These are phyloP conservation scores for Capillidium rhysosporum DNA, from an alignment of 371 early-diverging fungal genomes.

Conservation along the genomic window DNA sequence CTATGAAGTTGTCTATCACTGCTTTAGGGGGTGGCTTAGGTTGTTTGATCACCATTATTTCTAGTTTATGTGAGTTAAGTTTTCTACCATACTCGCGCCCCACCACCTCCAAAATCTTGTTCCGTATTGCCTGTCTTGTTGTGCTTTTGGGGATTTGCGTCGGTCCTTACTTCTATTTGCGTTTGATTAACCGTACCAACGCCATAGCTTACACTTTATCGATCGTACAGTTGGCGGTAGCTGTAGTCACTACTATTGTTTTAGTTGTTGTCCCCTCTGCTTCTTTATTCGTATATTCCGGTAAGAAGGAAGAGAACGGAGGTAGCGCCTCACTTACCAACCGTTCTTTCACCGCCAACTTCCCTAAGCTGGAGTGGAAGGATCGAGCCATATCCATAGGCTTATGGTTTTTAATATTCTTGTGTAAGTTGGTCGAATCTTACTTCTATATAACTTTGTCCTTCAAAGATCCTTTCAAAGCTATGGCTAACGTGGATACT, in stretches of 20 bases:
- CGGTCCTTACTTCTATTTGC: slow-evolving; percentile 45
- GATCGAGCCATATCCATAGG: slow-evolving; percentile 57
- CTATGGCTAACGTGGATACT: slow-evolving; percentile 31
- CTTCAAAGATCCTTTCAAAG: slow-evolving; percentile 44
- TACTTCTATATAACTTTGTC: slow-evolving; percentile 70
- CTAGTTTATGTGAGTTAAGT: slow-evolving; percentile 41
- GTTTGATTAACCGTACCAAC: slow-evolving; percentile 20
- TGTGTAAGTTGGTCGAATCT: slow-evolving; percentile 59
- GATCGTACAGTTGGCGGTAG: slow-evolving; percentile 40
- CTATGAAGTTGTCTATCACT: slow-evolving; percentile 42
- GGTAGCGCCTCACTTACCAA: slow-evolving; percentile 25
- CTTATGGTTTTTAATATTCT: slow-evolving; percentile 57
- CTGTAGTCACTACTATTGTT: slow-evolving; percentile 35
- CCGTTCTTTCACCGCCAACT: slow-evolving; percentile 57
- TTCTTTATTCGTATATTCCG: slow-evolving; percentile 28
- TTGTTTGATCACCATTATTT: slow-evolving; percentile 38
- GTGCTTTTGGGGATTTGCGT: slow-evolving; percentile 35
- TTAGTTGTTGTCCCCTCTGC: slow-evolving; percentile 46
- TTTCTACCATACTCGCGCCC: slow-evolving; percentile 42
- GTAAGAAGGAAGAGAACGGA: slow-evolving; percentile 17
- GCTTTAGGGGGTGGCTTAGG: slow-evolving; percentile 58
- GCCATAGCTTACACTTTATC: slow-evolving; percentile 30
- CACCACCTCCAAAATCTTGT: slow-evolving; percentile 29
- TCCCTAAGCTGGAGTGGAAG: slow-evolving; percentile 43
- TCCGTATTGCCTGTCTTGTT: slow-evolving; percentile 34